Evolutionary conservation across 148 eudicot species (phyloP).

Genomic region (Drosera capensis): DNA sequence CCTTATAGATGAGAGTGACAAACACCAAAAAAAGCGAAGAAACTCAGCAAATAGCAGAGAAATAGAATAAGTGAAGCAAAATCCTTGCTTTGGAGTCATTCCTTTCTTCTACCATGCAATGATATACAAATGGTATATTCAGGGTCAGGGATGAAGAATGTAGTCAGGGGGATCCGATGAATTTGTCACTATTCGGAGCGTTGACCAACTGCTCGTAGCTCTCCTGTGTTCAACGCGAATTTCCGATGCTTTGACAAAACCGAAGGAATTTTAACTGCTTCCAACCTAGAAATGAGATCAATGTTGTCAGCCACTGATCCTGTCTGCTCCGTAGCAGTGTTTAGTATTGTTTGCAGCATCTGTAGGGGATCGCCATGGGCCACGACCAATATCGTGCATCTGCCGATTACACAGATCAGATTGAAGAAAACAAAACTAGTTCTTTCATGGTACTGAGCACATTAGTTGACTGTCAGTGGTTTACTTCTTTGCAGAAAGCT

Average conservation of each 20-base stretch:
- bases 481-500: not conserved
- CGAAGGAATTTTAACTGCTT: conserved; percentile 38
- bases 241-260: conserved; percentile 59
- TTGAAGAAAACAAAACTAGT: not conserved
- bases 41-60: too few relatives aligned
- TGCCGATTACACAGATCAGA: too few relatives aligned
- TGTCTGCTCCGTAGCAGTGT: conserved; percentile 33
- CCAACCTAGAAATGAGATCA: conserved; percentile 28
- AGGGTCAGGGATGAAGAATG: too few relatives aligned
- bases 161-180: too few relatives aligned
- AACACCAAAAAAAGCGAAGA: too few relatives aligned
- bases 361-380: conserved; percentile 97
- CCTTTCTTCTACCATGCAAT: too few relatives aligned
- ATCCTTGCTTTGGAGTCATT: too few relatives aligned
- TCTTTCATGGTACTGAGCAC: not conserved
- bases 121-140: too few relatives aligned
- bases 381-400: conserved; percentile 67
- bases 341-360: conserved; percentile 60
- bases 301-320: conserved; percentile 7
- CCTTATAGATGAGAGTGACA: too few relatives aligned
- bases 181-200: too few relatives aligned
- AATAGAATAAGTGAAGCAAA: too few relatives aligned
- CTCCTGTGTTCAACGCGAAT: conserved; percentile 62
- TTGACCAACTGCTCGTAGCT: conserved; percentile 50
- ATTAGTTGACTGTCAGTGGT: not conserved